phyloP scores from a whole-genome alignment of 2,329 filamentous ascomycete species.

The Neophaeococcomyces mojaviensis region DNA sequence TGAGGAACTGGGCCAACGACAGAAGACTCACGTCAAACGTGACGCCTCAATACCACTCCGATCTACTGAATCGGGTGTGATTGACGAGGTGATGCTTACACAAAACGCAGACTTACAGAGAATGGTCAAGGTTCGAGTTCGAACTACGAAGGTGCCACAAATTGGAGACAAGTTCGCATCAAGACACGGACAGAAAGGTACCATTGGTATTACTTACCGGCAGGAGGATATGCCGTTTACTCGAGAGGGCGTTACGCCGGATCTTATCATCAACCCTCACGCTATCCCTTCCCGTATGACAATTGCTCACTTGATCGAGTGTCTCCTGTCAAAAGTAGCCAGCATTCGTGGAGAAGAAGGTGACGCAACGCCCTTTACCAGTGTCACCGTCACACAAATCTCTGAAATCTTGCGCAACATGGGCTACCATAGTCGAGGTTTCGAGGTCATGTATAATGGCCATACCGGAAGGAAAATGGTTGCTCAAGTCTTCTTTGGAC shows the following conservation, averaged over 20 bases:
- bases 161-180: slow-evolving; percentile 99
- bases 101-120: slow-evolving; percentile 90
- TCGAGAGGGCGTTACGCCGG: slow-evolving; percentile 79
- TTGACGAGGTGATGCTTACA: slow-evolving; percentile 87
- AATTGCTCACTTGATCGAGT: slow-evolving; percentile 99
- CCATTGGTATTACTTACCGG: slow-evolving; percentile 95
- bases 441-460: slow-evolving; percentile 98
- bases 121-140: slow-evolving; percentile 94
- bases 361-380: slow-evolving; percentile 95
- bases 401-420: slow-evolving; percentile 78
- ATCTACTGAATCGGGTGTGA: slow-evolving; percentile 93
- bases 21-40: slow-evolving; percentile 81
- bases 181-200: slow-evolving; percentile 97
- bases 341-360: slow-evolving; percentile 91
- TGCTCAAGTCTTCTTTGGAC: slow-evolving; percentile 91
- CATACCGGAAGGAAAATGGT: slow-evolving; percentile 91
- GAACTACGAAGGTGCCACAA: slow-evolving; percentile 95
- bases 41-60: slow-evolving; percentile 92
- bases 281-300: slow-evolving; percentile 99
- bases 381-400: slow-evolving; percentile 90
- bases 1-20: slow-evolving; percentile 87
- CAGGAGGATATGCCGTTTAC: slow-evolving; percentile 99
- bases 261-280: slow-evolving; percentile 98
- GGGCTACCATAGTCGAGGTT: slow-evolving; percentile 93
- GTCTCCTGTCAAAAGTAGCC: slow-evolving; percentile 90